Evolutionary conservation across 805 yeast species (phyloP).

Genomic region (Saccharomycopsis vini): DNA sequence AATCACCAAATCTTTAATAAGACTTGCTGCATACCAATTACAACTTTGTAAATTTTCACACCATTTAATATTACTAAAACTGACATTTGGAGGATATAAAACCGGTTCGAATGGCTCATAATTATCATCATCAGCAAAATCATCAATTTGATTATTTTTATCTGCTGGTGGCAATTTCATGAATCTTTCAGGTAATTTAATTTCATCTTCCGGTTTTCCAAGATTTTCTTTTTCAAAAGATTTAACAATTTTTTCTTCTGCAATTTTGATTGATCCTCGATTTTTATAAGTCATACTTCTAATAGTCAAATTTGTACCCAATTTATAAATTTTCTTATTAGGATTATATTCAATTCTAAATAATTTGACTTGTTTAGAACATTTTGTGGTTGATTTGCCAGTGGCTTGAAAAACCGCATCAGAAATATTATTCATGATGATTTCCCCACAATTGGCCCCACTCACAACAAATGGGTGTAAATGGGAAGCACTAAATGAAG

Average conservation of each 20-base stretch:
- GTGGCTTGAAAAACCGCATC: not conserved
- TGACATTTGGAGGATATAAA: slow-evolving; percentile 42
- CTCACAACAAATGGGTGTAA: slow-evolving; percentile 10
- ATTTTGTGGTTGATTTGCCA: not conserved
- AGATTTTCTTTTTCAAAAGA: not conserved
- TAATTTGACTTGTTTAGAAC: not conserved
- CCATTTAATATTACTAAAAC: slow-evolving; percentile 49
- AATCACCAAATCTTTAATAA: slow-evolving; percentile 42
- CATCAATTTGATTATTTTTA: slow-evolving; percentile 2
- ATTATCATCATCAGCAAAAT: not conserved
- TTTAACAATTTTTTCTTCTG: not conserved
- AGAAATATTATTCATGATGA: slow-evolving; percentile 2
- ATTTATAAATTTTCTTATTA: not conserved
- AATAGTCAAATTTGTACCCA: not conserved
- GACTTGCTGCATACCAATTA: slow-evolving; percentile 45
- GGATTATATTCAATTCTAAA: slow-evolving; percentile 8
- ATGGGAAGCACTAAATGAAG: slow-evolving; percentile 2
- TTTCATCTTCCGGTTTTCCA: not conserved
- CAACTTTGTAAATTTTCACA: slow-evolving; percentile 37
- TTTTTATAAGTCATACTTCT: not conserved
- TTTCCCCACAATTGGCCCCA: slow-evolving; percentile 11
- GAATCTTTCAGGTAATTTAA: not conserved
- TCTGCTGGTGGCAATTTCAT: not conserved
- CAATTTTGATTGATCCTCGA: no score
- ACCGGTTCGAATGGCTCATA: slow-evolving; percentile 21